Conservation (phyloP, 805 yeast genomes). For the Kluyveromyces aestuarii region DNA sequence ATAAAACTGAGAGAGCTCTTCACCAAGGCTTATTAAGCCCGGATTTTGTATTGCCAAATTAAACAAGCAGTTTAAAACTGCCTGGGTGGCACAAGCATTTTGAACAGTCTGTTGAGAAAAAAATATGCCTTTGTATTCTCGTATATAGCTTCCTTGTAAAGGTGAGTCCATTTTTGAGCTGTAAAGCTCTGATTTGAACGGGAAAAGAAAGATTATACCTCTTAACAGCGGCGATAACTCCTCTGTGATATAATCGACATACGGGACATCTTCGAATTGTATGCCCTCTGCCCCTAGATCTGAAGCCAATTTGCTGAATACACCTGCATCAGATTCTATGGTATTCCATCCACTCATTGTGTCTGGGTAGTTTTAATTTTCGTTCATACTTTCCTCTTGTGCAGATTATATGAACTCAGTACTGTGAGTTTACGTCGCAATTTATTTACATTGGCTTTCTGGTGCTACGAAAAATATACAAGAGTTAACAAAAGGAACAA, state of each 20-base stretch:
- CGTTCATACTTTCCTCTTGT: no score
- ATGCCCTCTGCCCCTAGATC: slow-evolving; percentile 42
- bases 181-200: slow-evolving; percentile 32
- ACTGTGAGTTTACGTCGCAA: background rate
- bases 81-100: slow-evolving; percentile 71
- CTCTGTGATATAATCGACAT: slow-evolving; percentile 41
- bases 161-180: slow-evolving; percentile 32
- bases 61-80: slow-evolving; percentile 48
- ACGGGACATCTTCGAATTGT: slow-evolving; percentile 41
- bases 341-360: slow-evolving; percentile 42
- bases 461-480: background rate
- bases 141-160: slow-evolving; percentile 37
- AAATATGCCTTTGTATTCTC: slow-evolving; percentile 32
- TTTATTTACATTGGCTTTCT: background rate
- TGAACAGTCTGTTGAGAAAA: slow-evolving; percentile 58
- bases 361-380: slow-evolving; percentile 2
- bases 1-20: slow-evolving; percentile 38
- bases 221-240: slow-evolving; percentile 35
- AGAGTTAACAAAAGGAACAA: background rate
- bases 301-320: slow-evolving; percentile 55
- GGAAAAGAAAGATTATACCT: slow-evolving; percentile 57
- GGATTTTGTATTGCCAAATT: slow-evolving; percentile 26
- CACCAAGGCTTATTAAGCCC: slow-evolving; percentile 37
- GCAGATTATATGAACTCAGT: no score
- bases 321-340: slow-evolving; percentile 59